Evolutionary conservation across 305 asterid species (phyloP).

Genomic region (Fraxinus paxiana): DNA sequence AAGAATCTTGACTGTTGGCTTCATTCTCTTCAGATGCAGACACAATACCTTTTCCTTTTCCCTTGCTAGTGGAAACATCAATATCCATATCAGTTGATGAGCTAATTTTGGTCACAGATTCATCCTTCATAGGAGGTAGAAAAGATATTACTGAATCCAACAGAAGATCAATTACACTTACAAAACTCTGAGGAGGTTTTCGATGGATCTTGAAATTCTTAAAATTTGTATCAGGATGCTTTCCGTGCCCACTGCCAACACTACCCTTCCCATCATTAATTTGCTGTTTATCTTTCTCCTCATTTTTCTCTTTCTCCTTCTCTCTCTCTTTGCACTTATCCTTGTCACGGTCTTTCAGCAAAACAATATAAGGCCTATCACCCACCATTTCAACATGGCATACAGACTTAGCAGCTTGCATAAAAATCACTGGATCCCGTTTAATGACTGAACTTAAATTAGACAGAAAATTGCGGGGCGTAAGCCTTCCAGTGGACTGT

Average conservation of each 20-base stretch:
- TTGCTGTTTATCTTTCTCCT: constrained; percentile 68
- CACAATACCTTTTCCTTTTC: constrained; percentile 74
- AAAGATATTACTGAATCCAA: constrained; percentile 66
- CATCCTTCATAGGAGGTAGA: constrained; percentile 65
- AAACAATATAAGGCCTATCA: constrained; percentile 77
- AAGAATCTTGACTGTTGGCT: constrained; percentile 54
- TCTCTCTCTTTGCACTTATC: constrained; percentile 74
- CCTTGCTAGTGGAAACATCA: constrained; percentile 65
- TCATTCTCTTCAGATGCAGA: constrained; percentile 54
- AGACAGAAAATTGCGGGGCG: constrained; percentile 68
- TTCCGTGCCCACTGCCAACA: constrained; percentile 56
- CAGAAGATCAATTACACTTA: constrained; percentile 68
- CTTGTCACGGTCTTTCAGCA: constrained; percentile 88
- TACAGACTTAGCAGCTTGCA: constrained; percentile 87
- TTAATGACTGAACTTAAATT: constrained; percentile 73
- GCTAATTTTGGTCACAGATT: constrained; percentile 42
- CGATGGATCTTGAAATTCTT: constrained; percentile 64
- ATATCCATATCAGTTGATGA: constrained; percentile 74
- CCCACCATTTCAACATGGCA: constrained; percentile 96
- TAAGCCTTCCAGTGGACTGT: constrained; percentile 85
- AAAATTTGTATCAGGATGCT: constrained; percentile 58
- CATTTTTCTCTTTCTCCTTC: constrained; percentile 75
- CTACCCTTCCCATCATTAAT: constrained; percentile 56
- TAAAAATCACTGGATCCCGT: constrained; percentile 75
- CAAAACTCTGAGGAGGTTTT: constrained; percentile 82